Evolutionary conservation across 306 rosid species (phyloP).

Genomic region (Cicer judaicum): DNA sequence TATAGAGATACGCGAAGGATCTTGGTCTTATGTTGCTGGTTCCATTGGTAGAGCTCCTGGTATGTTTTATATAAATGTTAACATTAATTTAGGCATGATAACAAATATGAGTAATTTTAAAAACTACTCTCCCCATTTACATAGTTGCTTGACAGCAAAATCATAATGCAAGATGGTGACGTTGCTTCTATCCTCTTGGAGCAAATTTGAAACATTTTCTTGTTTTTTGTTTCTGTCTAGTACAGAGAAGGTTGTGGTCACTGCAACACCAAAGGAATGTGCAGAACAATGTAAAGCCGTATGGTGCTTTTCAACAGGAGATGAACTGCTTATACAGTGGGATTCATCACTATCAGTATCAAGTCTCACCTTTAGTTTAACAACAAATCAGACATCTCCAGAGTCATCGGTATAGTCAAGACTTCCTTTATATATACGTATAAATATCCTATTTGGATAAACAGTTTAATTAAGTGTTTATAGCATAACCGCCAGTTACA

Average conservation of each 20-base stretch:
- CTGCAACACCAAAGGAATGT: slow-evolving; percentile 81
- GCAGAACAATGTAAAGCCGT: slow-evolving; percentile 69
- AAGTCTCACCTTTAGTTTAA: slow-evolving; percentile 64
- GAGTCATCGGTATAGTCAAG: slow-evolving; percentile 64
- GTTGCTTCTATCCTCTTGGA: slow-evolving; percentile 23
- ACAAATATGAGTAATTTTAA: background rate
- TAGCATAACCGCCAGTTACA: too few relatives aligned
- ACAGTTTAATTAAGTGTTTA: too few relatives aligned
- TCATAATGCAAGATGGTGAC: background rate
- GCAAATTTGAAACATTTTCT: slow-evolving; percentile 45
- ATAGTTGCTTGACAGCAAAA: background rate
- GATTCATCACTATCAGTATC: slow-evolving; percentile 61
- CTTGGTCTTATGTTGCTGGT: slow-evolving; percentile 92
- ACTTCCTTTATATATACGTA: slow-evolving; percentile 19
- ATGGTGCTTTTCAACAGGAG: slow-evolving; percentile 85
- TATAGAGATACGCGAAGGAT: slow-evolving; percentile 88
- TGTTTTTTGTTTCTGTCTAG: slow-evolving; percentile 64
- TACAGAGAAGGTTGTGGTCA: slow-evolving; percentile 90
- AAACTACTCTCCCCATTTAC: slow-evolving; percentile 11
- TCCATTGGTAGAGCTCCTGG: slow-evolving; percentile 88
- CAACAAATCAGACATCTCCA: slow-evolving; percentile 55
- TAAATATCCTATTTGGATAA: background rate
- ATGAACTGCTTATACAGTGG: slow-evolving; percentile 69
- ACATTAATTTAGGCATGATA: slow-evolving; percentile 8
- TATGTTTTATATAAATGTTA: slow-evolving; percentile 50